Percentiles rank a stretch among this genome's conserved stretches.
These are phyloP conservation scores for Penicillium brasilianum DNA, from an alignment of 2,329 filamentous ascomycete species.

Conservation along the genomic window DNA sequence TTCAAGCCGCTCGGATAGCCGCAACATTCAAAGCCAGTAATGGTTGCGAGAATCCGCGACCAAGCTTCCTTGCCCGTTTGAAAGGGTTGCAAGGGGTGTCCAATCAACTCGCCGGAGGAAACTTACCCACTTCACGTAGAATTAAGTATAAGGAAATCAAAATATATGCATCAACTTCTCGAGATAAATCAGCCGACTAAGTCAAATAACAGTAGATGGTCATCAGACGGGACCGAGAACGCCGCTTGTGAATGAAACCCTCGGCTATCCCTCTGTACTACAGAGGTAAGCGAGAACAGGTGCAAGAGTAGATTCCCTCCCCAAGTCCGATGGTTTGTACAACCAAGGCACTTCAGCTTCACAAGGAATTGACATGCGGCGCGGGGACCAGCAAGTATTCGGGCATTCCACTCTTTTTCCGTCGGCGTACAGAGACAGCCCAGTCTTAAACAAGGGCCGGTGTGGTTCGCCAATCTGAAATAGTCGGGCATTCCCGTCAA, in stretches of 20 bases:
- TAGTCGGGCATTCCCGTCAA: background rate
- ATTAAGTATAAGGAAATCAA: background rate
- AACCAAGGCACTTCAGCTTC: background rate
- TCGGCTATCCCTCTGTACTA: background rate
- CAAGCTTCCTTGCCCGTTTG: slow-evolving; percentile 1
- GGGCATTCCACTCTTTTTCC: background rate
- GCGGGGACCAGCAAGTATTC: background rate
- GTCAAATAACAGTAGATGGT: background rate
- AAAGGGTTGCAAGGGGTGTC: background rate
- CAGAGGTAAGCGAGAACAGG: background rate
- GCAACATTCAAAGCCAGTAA: background rate
- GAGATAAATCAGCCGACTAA: background rate
- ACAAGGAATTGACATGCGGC: background rate
- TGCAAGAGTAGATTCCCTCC: background rate
- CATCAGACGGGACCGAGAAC: background rate
- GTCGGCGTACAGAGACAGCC: slow-evolving; percentile 3
- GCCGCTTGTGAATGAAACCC: slow-evolving; percentile 1
- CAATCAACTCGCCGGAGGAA: background rate
- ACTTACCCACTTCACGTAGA: background rate
- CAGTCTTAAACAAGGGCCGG: background rate
- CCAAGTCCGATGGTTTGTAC: slow-evolving; percentile 2
- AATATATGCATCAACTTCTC: background rate
- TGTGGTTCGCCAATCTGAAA: slow-evolving; percentile 1
- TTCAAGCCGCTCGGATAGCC: background rate
- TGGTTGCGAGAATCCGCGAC: background rate